Conservation (phyloP, 129 eudicot genomes). For the carrot (Daucus carota) region DH1_v3.0 NC_030385.2:30147001-30147500, state of each 20-base stretch:
- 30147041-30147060: not conserved
- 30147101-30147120: not conserved
- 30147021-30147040: not conserved
- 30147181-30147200: not conserved
- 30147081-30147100: not conserved
- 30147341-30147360: not conserved
- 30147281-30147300: slow-evolving; percentile 68
- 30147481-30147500: not conserved
- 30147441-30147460: not conserved
- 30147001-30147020: not conserved
- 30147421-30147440: not conserved
- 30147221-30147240: slow-evolving; percentile 63
- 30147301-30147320: not conserved
- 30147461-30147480: not conserved
- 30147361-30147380: not conserved
- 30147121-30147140: not conserved
- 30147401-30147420: not conserved
- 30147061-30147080: not conserved
- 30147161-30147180: not conserved
- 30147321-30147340: not conserved
- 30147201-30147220: slow-evolving; percentile 37
- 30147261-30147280: slow-evolving; percentile 90
- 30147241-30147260: slow-evolving; percentile 95
- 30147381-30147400: not conserved
- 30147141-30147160: not conserved